Conservation (phyloP, 2,329 filamentous ascomycete species). For the Ceratocystis destructans region DNA sequence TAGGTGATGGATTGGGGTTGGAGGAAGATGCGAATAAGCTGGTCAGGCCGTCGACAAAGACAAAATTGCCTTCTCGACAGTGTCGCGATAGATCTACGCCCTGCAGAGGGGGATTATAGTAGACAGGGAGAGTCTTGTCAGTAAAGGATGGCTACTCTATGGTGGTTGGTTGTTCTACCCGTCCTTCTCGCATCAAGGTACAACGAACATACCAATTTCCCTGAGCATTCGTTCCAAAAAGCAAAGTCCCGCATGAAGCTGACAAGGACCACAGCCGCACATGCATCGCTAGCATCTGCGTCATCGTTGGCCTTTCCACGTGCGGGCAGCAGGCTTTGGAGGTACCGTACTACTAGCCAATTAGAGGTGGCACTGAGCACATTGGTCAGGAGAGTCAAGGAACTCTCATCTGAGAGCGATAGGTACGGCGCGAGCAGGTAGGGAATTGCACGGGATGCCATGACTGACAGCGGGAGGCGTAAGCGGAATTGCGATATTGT, state of each 20-base stretch:
- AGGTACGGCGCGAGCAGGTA: constrained; percentile 52
- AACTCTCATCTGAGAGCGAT: constrained; percentile 40
- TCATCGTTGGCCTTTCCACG: constrained; percentile 14
- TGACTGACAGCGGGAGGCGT: constrained; percentile 20
- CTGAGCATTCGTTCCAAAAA: constrained; percentile 64
- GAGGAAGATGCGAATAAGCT: constrained; percentile 33
- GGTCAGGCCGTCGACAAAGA: constrained; percentile 62
- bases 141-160: not conserved
- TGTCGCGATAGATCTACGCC: constrained; percentile 57
- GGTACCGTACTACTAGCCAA: constrained; percentile 48
- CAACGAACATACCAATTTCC: constrained; percentile 42
- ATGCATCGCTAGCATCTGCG: constrained; percentile 22
- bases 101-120: constrained; percentile 26
- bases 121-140: not conserved
- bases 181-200: not conserved
- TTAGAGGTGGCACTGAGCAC: constrained; percentile 51
- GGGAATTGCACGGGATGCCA: constrained; percentile 39
- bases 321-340: constrained; percentile 31
- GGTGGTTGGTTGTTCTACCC: not conserved
- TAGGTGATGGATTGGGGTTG: constrained; percentile 2
- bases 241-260: constrained; percentile 67
- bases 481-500: not conserved
- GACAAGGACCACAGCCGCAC: constrained; percentile 53
- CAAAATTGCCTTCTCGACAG: constrained; percentile 44
- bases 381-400: constrained; percentile 53